phyloP scores from a whole-genome alignment of 2,329 filamentous ascomycete species.

The Botrytis sinoallii region DNA sequence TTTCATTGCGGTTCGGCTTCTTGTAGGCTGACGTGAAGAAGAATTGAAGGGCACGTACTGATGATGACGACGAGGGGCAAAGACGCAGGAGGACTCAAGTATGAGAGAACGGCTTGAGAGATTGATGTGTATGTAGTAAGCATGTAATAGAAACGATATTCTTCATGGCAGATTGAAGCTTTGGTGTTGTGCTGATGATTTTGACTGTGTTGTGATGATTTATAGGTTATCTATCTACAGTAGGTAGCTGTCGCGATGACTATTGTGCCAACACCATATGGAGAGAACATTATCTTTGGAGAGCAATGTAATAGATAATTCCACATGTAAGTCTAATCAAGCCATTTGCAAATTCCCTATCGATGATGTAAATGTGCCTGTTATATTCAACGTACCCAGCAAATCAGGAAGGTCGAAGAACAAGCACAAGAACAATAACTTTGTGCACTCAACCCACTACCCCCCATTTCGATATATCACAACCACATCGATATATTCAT shows the following conservation, averaged over 20 bases:
- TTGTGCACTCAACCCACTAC: background rate
- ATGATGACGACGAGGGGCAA: background rate
- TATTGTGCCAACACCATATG: background rate
- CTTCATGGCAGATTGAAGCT: background rate
- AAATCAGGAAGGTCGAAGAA: slow-evolving; percentile 3
- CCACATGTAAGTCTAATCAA: background rate
- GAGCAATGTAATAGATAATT: background rate
- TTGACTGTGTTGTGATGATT: background rate
- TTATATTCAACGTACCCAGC: background rate
- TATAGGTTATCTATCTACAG: background rate
- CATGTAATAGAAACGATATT: too few species aligned
- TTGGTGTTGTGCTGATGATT: background rate
- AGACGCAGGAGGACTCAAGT: too few species aligned
- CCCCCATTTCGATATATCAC: background rate
- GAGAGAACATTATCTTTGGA: background rate
- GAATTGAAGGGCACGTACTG: slow-evolving; percentile 33
- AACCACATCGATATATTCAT: background rate
- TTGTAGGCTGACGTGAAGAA: slow-evolving; percentile 50
- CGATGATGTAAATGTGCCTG: background rate
- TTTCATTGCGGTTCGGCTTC: slow-evolving; percentile 51
- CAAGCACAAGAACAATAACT: background rate
- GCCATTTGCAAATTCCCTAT: background rate
- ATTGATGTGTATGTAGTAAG: background rate
- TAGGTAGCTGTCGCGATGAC: background rate
- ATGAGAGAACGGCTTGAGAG: background rate